Percentiles rank a stretch among this genome's conserved stretches.
Conservation (phyloP, 306 rosid species). For the Cucurbita argyrosperma region DNA sequence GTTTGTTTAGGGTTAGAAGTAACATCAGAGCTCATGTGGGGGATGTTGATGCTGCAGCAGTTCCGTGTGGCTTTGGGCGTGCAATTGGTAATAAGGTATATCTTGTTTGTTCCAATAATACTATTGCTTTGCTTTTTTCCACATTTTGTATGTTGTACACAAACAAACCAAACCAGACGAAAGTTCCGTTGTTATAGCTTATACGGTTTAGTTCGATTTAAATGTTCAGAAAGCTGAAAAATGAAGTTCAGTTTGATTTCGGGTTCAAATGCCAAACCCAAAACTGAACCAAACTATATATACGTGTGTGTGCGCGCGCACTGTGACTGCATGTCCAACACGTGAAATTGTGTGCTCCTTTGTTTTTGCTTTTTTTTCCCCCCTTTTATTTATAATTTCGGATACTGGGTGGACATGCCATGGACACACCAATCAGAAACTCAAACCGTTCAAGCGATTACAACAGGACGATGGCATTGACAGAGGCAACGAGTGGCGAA, state of each 20-base stretch:
- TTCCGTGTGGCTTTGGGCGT: constrained; percentile 97
- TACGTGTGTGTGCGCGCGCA: neutral
- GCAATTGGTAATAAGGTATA: constrained; percentile 93
- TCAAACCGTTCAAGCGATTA: no score
- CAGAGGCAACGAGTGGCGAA: no score
- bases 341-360: neutral
- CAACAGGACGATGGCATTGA: no score
- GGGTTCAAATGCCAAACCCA: neutral
- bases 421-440: no score
- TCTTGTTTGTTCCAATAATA: neutral
- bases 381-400: no score
- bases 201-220: neutral
- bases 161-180: no score
- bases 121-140: neutral
- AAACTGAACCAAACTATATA: neutral
- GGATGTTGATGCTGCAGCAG: constrained; percentile 95
- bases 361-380: no score
- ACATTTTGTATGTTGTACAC: neutral
- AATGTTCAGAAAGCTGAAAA: no score
- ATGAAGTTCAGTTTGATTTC: neutral
- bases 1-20: constrained; percentile 54
- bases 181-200: no score
- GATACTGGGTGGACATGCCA: no score
- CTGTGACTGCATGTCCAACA: neutral
- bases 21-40: constrained; percentile 60